Conservation (phyloP, 495 filamentous ascomycete genomes). For the Daldinia concentrica region DNA sequence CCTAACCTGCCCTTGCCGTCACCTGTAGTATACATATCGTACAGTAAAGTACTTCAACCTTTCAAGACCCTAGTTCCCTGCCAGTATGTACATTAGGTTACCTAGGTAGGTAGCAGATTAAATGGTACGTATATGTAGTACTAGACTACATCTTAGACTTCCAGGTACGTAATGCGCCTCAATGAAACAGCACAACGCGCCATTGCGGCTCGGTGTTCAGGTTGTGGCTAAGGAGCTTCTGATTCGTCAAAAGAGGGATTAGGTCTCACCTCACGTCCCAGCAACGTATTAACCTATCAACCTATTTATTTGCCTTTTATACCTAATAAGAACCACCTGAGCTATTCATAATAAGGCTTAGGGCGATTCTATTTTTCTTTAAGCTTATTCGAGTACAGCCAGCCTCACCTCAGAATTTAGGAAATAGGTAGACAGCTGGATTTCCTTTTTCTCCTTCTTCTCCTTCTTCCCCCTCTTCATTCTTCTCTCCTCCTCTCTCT, state of each 20-base stretch:
- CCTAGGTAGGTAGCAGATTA: no score
- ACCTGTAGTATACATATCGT: no score
- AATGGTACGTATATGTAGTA: background rate
- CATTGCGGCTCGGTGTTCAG: slow-evolving; percentile 36
- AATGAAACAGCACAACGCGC: slow-evolving; percentile 31
- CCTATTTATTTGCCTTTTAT: background rate
- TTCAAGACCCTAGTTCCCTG: background rate
- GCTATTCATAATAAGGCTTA: slow-evolving; percentile 11
- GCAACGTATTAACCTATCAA: slow-evolving; percentile 1
- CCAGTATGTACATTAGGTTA: no score
- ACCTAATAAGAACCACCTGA: background rate
- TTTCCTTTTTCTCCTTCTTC: no score
- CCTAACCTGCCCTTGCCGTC: no score
- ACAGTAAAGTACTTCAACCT: no score
- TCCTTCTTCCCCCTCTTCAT: background rate
- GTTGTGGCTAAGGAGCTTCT: slow-evolving; percentile 22
- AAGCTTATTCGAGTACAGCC: background rate
- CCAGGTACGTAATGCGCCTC: slow-evolving; percentile 36
- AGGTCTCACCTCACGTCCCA: slow-evolving; percentile 38
- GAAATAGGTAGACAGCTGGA: slow-evolving; percentile 4
- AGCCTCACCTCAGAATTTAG: background rate
- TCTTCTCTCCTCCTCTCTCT: background rate
- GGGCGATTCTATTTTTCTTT: background rate
- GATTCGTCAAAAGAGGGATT: slow-evolving; percentile 18
- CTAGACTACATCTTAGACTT: background rate